These are phyloP conservation scores for Pseudonitzschia multiseries DNA, from an alignment of 108 stramenopile genomes.

Conservation along the genomic window DNA sequence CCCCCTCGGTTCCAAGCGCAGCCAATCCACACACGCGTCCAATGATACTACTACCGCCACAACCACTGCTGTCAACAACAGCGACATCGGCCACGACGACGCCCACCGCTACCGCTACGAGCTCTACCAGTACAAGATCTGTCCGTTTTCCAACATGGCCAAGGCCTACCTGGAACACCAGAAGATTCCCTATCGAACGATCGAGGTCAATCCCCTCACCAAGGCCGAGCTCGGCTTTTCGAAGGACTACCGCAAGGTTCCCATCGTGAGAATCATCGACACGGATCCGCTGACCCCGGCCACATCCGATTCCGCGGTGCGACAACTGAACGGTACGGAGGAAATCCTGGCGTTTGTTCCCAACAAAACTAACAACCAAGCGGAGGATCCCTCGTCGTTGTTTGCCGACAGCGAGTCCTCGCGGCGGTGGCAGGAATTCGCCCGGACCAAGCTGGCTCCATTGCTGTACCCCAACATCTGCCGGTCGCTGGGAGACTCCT, in stretches of 20 bases:
- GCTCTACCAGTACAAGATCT: constrained; percentile 90
- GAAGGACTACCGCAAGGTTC: constrained; percentile 86
- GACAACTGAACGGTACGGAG: constrained; percentile 41
- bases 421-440: constrained; percentile 72
- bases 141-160: constrained; percentile 91
- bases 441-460: constrained; percentile 79
- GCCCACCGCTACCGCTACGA: constrained; percentile 10
- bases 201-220: constrained; percentile 94
- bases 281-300: background rate
- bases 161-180: constrained; percentile 74
- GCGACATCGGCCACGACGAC: constrained; percentile 1
- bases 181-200: constrained; percentile 44
- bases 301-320: background rate
- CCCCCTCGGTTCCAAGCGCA: too few relatives aligned
- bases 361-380: too few relatives aligned
- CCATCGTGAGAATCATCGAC: constrained; percentile 63
- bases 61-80: background rate
- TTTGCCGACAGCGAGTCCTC: constrained; percentile 27
- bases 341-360: constrained; percentile 29
- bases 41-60: too few relatives aligned
- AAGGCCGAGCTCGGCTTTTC: constrained; percentile 77
- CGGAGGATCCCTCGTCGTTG: background rate
- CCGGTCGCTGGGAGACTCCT: constrained; percentile 67
- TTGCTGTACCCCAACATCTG: constrained; percentile 92
- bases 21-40: too few relatives aligned